These are phyloP conservation scores for Cantharellus anzutake DNA, from an alignment of 768 basidiomycete genomes.

Conservation along the genomic window DNA sequence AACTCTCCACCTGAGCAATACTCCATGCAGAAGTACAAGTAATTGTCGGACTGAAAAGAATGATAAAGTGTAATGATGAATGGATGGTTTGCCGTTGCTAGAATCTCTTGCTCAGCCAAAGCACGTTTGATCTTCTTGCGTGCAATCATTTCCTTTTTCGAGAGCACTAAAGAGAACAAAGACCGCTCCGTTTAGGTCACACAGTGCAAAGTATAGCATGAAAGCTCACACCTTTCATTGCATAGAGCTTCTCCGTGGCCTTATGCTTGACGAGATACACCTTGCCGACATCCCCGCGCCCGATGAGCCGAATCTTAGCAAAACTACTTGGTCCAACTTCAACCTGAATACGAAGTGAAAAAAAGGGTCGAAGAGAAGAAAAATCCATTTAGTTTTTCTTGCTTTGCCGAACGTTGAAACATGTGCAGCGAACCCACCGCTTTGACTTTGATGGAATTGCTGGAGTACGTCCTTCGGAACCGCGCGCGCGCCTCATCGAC, in stretches of 20 bases:
- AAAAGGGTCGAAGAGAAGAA: neutral
- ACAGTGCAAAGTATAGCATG: slow-evolving; percentile 1
- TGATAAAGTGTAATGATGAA: slow-evolving; percentile 99
- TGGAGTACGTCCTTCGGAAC: slow-evolving; percentile 90
- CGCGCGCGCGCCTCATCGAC: slow-evolving; percentile 30
- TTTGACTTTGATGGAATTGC: slow-evolving; percentile 89
- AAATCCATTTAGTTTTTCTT: neutral
- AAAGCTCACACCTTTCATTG: slow-evolving; percentile 80
- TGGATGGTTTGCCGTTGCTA: slow-evolving; percentile 95
- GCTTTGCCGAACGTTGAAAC: neutral
- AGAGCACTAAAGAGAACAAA: slow-evolving; percentile 47
- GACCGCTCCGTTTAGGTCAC: slow-evolving; percentile 5
- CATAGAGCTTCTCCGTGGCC: slow-evolving; percentile 88
- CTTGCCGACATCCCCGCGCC: slow-evolving; percentile 95
- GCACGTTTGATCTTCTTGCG: slow-evolving; percentile 99
- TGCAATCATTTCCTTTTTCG: slow-evolving; percentile 99
- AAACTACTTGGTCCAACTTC: slow-evolving; percentile 92
- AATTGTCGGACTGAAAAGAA: slow-evolving; percentile 95
- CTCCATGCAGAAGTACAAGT: slow-evolving; percentile 98
- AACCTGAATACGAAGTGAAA: slow-evolving; percentile 30
- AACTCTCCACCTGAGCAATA: slow-evolving; percentile 99
- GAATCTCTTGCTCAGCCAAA: slow-evolving; percentile 94
- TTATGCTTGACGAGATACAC: slow-evolving; percentile 98
- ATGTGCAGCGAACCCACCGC: slow-evolving; percentile 21
- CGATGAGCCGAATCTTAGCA: slow-evolving; percentile 92